Conservation (phyloP, 192 early-diverging fungal genomes). For the Podila clonocystis region DNA sequence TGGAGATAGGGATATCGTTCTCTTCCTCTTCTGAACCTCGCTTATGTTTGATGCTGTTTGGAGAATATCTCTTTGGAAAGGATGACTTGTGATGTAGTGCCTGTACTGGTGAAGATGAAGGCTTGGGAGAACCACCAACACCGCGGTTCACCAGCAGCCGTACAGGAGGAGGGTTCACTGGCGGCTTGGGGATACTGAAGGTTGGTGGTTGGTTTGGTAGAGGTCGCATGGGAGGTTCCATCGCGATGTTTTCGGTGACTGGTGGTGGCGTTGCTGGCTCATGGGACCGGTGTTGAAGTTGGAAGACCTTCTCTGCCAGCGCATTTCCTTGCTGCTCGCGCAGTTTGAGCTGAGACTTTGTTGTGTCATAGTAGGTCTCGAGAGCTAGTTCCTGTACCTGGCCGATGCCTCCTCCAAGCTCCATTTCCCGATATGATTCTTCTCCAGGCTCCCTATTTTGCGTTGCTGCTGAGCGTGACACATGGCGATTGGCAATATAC, state of each 20-base stretch:
- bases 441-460: constrained; percentile 10
- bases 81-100: too few relatives aligned
- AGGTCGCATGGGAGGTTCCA: constrained; percentile 1
- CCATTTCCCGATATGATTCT: constrained; percentile 11
- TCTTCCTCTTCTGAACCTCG: constrained; percentile 1
- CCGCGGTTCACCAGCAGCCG: constrained; percentile 26
- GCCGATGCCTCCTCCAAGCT: constrained; percentile 5
- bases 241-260: too few relatives aligned
- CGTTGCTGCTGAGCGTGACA: constrained; percentile 4
- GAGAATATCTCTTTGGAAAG: neutral
- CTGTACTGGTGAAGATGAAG: too few relatives aligned
- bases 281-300: constrained; percentile 15
- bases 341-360: constrained; percentile 39
- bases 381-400: constrained; percentile 24
- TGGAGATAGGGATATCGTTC: constrained; percentile 7
- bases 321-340: constrained; percentile 24
- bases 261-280: constrained; percentile 1
- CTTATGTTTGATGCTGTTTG: neutral
- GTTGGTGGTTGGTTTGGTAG: constrained; percentile 13
- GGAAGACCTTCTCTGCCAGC: constrained; percentile 22
- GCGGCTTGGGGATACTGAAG: constrained; percentile 41
- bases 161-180: constrained; percentile 38
- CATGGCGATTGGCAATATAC: constrained; percentile 11
- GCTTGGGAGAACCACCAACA: neutral
- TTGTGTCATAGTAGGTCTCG: constrained; percentile 47